Evolutionary conservation across 495 filamentous ascomycete genomes (phyloP), one percentile per base, ranked within the genome.

Genomic region (Neurospora intermedia): DNA sequence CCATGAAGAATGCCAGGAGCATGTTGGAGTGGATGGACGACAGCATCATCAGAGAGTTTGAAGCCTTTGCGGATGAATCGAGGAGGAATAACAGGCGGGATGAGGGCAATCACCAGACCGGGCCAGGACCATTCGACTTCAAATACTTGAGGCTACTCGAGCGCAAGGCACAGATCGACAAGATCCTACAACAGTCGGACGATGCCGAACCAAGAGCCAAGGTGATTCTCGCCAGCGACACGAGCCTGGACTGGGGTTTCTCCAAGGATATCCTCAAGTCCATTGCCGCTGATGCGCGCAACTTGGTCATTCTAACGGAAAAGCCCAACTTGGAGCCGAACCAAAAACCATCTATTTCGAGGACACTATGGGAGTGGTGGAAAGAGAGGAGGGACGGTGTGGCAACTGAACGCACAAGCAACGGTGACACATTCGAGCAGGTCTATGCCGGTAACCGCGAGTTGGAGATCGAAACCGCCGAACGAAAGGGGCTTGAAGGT

Each of bases 1-100:
- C 93, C 2, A 93, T 97, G 90, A 85, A 91, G 72, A 90, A 97
- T 71, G 92, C 94, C 18, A 87, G 94, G 74, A 98, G 95, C 79
- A 97, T 98, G 94, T 83, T 98, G 71, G 96, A 99, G 80, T 99
- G 96, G 96, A 98, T 98, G 94, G 94, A 98, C 77, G 94, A 97
- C 76, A 91, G 87, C 69, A 94, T 99, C 69, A 88, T 97, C 70
- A 88, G 91, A 69, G 94, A 98, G 75, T 96, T 97, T 72, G 96
- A 99, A 81, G 90, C 91, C 2, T 89, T 91, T 2, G 91, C 86
- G 2, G 86, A 87, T 69, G 82, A 79, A 2, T 75, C 80, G 6
- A 84, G 84, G 73, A 84, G 84, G 54, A 79, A 82, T 15, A 84
- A 87, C 69, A 82, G 82, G 23, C 79, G 84, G 2, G 78, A 80